These are phyloP conservation scores for Papiliotrema nemorosa DNA, from an alignment of 1,284 basidiomycete genomes.

Conservation along the genomic window DNA sequence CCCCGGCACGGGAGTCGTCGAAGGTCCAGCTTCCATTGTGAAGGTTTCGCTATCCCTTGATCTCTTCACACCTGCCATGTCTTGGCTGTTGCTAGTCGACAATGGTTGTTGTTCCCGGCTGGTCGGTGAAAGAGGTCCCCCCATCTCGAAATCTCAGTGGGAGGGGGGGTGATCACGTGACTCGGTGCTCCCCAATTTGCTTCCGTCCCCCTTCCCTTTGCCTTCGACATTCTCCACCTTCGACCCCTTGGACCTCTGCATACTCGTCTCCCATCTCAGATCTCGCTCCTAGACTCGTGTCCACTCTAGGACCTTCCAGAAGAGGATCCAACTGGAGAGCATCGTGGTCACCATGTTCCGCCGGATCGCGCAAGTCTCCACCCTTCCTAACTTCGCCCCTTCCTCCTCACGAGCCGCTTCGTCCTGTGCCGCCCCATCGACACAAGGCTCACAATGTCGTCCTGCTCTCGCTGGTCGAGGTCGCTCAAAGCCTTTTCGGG, in stretches of 20 bases:
- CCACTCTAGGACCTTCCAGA: no score
- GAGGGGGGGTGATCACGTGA: not conserved
- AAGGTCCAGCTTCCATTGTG: slow-evolving; percentile 13
- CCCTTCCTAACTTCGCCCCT: not conserved
- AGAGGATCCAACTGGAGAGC: not conserved
- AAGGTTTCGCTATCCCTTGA: slow-evolving; percentile 19
- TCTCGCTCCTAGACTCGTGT: not conserved
- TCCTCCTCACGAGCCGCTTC: slow-evolving; percentile 3
- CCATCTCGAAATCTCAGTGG: no score
- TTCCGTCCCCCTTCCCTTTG: not conserved
- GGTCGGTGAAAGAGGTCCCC: no score
- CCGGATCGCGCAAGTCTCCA: not conserved
- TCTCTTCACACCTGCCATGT: slow-evolving; percentile 32
- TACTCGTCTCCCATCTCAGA: not conserved
- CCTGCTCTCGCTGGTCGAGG: not conserved
- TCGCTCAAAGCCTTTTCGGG: not conserved
- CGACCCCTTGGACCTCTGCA: not conserved
- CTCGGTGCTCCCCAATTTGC: not conserved
- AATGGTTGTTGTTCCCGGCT: not conserved
- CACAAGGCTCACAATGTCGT: not conserved
- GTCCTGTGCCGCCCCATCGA: not conserved
- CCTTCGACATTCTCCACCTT: not conserved
- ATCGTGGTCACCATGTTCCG: not conserved
- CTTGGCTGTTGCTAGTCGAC: not conserved
- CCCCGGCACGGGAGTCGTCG: slow-evolving; percentile 7